Conservation (phyloP, 164 flowering plant species). For the Magnolia officinalis region DNA sequence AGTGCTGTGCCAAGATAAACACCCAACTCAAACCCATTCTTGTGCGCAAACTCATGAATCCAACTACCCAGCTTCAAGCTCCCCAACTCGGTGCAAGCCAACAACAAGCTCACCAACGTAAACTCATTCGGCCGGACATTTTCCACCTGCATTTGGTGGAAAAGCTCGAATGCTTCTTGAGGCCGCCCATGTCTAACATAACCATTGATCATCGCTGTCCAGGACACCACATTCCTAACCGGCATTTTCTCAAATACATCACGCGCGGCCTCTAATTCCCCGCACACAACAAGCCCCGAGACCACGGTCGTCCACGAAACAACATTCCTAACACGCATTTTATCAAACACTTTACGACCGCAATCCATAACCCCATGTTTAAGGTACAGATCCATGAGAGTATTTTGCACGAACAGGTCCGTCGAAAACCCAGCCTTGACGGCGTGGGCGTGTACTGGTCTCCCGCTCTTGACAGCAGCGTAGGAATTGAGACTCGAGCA, state of each 20-base stretch:
- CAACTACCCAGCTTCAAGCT: conserved; percentile 47
- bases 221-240: conserved; percentile 52
- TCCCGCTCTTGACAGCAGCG: conserved; percentile 29
- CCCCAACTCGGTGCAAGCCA: conserved; percentile 50
- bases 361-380: conserved; percentile 32
- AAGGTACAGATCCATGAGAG: conserved; percentile 54
- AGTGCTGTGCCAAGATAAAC: conserved; percentile 64
- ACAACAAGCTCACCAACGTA: conserved; percentile 57
- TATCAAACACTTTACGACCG: conserved; percentile 49
- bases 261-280: conserved; percentile 40
- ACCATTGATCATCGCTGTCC: conserved; percentile 67
- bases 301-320: conserved; percentile 70
- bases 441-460: conserved; percentile 42
- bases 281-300: conserved; percentile 38
- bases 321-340: conserved; percentile 45
- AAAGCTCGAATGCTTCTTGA: conserved; percentile 49
- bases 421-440: conserved; percentile 34
- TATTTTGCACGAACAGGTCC: conserved; percentile 44
- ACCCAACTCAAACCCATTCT: conserved; percentile 39
- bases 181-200: conserved; percentile 33
- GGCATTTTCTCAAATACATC: conserved; percentile 49
- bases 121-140: conserved; percentile 56
- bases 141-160: conserved; percentile 45
- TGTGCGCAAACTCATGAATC: conserved; percentile 50
- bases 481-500: conserved; percentile 25